Conservation (phyloP, 2,329 filamentous ascomycete species). For the Pochonia chlamydosporia region DNA sequence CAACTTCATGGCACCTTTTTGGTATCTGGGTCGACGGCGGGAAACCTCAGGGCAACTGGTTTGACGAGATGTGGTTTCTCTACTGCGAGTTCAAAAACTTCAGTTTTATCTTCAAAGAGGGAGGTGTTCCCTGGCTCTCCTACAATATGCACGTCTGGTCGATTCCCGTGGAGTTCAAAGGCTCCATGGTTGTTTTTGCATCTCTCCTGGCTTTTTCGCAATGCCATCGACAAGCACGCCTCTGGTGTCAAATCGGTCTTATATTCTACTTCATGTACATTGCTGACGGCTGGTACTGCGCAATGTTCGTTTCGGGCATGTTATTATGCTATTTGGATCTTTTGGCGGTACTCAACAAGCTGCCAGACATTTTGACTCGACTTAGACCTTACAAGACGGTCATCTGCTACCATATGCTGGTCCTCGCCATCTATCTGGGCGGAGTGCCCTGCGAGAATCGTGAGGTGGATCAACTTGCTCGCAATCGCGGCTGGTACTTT, state of each 20-base stretch:
- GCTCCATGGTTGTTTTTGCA: conserved; percentile 59
- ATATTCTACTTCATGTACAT: conserved; percentile 64
- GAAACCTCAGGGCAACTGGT: conserved; percentile 32
- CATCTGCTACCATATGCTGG: conserved; percentile 48
- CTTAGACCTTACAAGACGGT: conserved; percentile 42
- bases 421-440: conserved; percentile 48
- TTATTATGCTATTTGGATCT: conserved; percentile 56
- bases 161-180: conserved; percentile 58
- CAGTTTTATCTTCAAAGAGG: conserved; percentile 58
- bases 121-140: conserved; percentile 44
- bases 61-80: conserved; percentile 43
- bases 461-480: conserved; percentile 42
- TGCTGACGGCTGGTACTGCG: conserved; percentile 56
- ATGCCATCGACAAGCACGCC: conserved; percentile 46
- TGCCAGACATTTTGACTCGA: conserved; percentile 42
- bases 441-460: conserved; percentile 51
- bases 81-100: conserved; percentile 60
- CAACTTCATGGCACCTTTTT: conserved; percentile 46
- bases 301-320: conserved; percentile 57
- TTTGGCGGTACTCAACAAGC: conserved; percentile 40
- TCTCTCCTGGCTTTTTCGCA: conserved; percentile 50
- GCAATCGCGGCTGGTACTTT: conserved; percentile 55
- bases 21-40: conserved; percentile 36
- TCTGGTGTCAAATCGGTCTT: conserved; percentile 46
- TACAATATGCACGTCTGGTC: conserved; percentile 58